phyloP scores from a whole-genome alignment of 1,139 yeast genomes.

The Saccharomyces pastorianus region DNA sequence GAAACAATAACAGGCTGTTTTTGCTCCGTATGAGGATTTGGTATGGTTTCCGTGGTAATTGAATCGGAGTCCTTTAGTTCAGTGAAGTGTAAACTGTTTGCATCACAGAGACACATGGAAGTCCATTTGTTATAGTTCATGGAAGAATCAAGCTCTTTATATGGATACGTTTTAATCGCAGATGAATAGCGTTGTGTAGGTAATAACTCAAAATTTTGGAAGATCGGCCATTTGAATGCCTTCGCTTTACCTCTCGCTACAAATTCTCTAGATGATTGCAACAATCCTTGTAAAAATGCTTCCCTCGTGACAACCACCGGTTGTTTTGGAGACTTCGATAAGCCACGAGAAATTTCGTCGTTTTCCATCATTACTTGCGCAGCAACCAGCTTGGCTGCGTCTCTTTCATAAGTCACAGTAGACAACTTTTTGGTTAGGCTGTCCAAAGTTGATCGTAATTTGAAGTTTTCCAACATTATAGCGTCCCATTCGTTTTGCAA shows the following conservation, averaged over 20 bases:
- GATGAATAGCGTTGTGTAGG: background rate
- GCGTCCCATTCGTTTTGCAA: constrained; percentile 92
- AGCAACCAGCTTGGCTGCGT: constrained; percentile 85
- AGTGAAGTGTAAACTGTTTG: background rate
- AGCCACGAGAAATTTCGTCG: constrained; percentile 59
- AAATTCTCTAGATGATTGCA: constrained; percentile 1
- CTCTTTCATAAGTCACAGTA: constrained; percentile 71
- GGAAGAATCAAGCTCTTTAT: background rate
- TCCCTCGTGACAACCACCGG: constrained; percentile 13
- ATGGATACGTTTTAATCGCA: background rate
- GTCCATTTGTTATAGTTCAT: background rate
- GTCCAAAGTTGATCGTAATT: constrained; percentile 63
- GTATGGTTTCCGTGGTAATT: background rate
- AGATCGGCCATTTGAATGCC: constrained; percentile 1
- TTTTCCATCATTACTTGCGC: constrained; percentile 63
- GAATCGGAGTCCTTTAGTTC: background rate
- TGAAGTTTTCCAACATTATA: constrained; percentile 69
- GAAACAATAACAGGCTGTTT: background rate
- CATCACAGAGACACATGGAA: background rate
- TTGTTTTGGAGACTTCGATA: constrained; percentile 17
- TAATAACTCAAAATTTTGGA: background rate
- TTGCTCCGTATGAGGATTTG: background rate
- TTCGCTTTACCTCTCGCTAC: constrained; percentile 2
- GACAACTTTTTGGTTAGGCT: constrained; percentile 66
- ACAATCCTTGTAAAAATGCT: background rate